A percentile compares a stretch with the other conserved stretches of the same genome.
Evolutionary conservation across 352 stramenopile species (phyloP).

Genomic region (Globisporangium sylvaticum): DNA sequence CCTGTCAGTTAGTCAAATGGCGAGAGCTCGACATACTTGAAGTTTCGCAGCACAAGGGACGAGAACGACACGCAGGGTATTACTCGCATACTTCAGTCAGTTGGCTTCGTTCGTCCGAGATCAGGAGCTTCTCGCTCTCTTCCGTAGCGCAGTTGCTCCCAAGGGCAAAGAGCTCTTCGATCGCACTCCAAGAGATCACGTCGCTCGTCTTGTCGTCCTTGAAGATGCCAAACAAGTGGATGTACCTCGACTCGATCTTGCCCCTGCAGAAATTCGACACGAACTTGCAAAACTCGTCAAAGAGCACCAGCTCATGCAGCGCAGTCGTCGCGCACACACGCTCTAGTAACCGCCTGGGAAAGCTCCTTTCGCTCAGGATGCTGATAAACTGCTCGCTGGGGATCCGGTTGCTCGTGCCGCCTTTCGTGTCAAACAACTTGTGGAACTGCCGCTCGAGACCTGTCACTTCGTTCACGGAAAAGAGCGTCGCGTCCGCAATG

Average conservation of each 20-base stretch:
- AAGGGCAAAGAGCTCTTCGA: slow-evolving; percentile 45
- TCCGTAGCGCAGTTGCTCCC: slow-evolving; percentile 23
- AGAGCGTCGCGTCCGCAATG: slow-evolving; percentile 67
- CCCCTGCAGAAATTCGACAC: slow-evolving; percentile 74
- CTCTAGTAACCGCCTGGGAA: slow-evolving; percentile 39
- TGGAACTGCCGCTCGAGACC: slow-evolving; percentile 77
- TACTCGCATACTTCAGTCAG: slow-evolving; percentile 33
- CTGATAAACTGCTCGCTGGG: slow-evolving; percentile 54
- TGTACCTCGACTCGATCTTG: slow-evolving; percentile 31
- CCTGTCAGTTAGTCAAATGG: background rate
- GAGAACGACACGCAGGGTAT: slow-evolving; percentile 5
- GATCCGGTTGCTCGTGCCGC: slow-evolving; percentile 61
- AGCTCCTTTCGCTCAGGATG: slow-evolving; percentile 41
- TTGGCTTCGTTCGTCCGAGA: slow-evolving; percentile 30
- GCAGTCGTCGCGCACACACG: slow-evolving; percentile 39
- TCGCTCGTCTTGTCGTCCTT: slow-evolving; percentile 17
- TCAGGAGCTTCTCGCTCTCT: slow-evolving; percentile 15
- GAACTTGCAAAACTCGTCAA: slow-evolving; percentile 83
- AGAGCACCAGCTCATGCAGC: slow-evolving; percentile 53
- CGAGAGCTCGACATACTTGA: background rate
- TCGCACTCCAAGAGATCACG: slow-evolving; percentile 28
- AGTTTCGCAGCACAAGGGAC: background rate
- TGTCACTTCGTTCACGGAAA: slow-evolving; percentile 70
- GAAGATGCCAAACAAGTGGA: slow-evolving; percentile 61
- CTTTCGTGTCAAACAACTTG: slow-evolving; percentile 70